Conservation (phyloP, 139 green algal genomes). For the Eudorina sp. region DNA sequence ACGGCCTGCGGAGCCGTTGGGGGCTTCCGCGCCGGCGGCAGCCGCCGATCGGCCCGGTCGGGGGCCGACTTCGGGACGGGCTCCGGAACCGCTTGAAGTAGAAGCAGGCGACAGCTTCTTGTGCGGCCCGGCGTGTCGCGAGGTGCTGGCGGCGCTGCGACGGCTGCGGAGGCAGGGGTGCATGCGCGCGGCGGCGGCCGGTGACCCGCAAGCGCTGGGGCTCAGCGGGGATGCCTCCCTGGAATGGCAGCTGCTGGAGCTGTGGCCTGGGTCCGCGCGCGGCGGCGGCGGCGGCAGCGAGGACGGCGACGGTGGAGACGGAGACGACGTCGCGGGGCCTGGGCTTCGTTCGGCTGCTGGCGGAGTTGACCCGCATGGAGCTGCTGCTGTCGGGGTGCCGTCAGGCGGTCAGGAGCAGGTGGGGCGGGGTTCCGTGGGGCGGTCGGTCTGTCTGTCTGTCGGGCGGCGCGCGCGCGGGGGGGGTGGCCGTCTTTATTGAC, state of each 20-base stretch:
- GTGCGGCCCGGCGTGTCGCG: background rate
- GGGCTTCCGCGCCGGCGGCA: too few relatives aligned
- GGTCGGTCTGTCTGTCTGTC: too few relatives aligned
- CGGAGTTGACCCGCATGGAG: too few relatives aligned
- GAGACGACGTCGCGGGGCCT: too few relatives aligned
- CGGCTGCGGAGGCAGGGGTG: background rate
- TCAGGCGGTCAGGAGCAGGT: background rate
- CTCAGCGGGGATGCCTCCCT: background rate
- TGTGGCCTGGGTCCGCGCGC: background rate
- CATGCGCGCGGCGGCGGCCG: background rate
- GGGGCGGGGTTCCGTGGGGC: too few relatives aligned
- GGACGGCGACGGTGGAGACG: background rate
- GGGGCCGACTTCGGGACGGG: too few relatives aligned
- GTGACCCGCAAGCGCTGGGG: background rate
- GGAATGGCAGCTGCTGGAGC: slow-evolving; percentile 19
- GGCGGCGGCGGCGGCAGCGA: background rate
- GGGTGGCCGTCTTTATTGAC: too few relatives aligned
- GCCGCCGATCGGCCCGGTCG: too few relatives aligned
- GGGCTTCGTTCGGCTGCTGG: too few relatives aligned
- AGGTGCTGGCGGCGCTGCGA: background rate
- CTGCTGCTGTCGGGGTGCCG: background rate
- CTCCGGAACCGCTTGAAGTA: background rate
- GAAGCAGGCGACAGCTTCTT: background rate
- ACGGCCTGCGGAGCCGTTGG: too few relatives aligned
- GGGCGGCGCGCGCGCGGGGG: too few relatives aligned